Base-by-base conservation (phyloP, 108 stramenopile species). In the Pseudonitzschia multistriata region DNA sequence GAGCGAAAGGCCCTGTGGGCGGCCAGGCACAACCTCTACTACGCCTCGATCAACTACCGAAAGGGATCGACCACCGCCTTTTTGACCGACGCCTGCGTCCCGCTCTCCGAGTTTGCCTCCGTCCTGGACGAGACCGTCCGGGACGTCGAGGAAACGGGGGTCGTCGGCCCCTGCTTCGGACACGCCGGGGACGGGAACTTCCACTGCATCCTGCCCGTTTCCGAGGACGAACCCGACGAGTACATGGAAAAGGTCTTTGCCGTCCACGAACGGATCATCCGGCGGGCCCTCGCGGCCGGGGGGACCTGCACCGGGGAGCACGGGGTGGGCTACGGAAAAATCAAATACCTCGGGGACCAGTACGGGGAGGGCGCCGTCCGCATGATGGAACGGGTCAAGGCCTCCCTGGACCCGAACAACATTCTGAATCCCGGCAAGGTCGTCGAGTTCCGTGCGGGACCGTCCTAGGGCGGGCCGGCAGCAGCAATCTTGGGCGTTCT, bases 271-370 rank as follows among this genome's bases (percentile, higher is more conserved):
- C 70, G 81, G 0, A 57, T 97, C 45, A 85, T 88, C 29, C 66
- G 68, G 17, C 67, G 93, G 27, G 83, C 93, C 3, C 66, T 95
- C 35, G 76, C 35, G 11, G 82, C 72, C 53, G 98, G 96, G 8
- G 98, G 97, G 31, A 98, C 96, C 10, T 98, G 97, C 78, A 98
- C 97, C 3, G 97, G 98, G 31, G 98, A 99, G 78, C 97, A 99
- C 70, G 98, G 98, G 4, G 79, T 98, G 6, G 98, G 98, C 5
- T 79, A 83, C 50, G 97, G 98, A 28, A 99, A 99, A 70, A 83
- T 68, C 56, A 78, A 89, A 40, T 95, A 96, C 66, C 76, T 99
- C 8, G 59, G 71, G 40, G 57, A 74, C 59, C 95, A 98, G 83
- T 84, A 90, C 67, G 95, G 96, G 3, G 34, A 55, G 6, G 90